phyloP scores from a whole-genome alignment of 129 eudicot genomes.

The Escallonia rubra region DNA sequence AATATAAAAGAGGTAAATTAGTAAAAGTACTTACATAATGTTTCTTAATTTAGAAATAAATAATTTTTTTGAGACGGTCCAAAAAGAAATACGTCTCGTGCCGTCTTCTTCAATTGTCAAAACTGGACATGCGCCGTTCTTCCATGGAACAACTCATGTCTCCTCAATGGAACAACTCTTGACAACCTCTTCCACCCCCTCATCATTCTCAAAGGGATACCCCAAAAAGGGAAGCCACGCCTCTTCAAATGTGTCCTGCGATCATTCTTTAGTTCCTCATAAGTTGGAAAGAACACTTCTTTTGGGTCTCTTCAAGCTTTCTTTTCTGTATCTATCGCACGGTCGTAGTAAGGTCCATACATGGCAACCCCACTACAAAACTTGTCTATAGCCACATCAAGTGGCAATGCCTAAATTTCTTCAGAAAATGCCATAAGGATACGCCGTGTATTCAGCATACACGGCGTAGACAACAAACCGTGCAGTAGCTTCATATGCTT shows the following conservation, averaged over 20 bases:
- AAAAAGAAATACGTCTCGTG: too few relatives aligned
- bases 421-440: constrained; percentile 30
- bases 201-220: constrained; percentile 14
- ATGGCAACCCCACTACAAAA: constrained; percentile 23
- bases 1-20: too few relatives aligned
- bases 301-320: constrained; percentile 17
- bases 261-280: constrained; percentile 28
- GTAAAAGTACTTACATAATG: too few relatives aligned
- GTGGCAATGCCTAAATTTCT: constrained; percentile 3
- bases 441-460: background rate
- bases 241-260: constrained; percentile 9
- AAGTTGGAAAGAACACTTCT: constrained; percentile 18
- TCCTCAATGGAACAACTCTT: constrained; percentile 24
- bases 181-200: constrained; percentile 17
- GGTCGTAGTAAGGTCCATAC: constrained; percentile 33
- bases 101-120: too few relatives aligned
- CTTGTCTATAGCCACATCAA: constrained; percentile 30
- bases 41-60: too few relatives aligned
- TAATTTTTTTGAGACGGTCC: too few relatives aligned
- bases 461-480: too few relatives aligned
- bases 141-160: too few relatives aligned
- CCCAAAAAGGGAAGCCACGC: constrained; percentile 30
- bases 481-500: too few relatives aligned
- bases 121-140: too few relatives aligned
- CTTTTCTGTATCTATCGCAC: constrained; percentile 18